A percentile compares a stretch with the other conserved stretches of the same genome.
Evolutionary conservation across 1,284 basidiomycete genomes (phyloP).

Genomic region (Ganoderma resinaceum): DNA sequence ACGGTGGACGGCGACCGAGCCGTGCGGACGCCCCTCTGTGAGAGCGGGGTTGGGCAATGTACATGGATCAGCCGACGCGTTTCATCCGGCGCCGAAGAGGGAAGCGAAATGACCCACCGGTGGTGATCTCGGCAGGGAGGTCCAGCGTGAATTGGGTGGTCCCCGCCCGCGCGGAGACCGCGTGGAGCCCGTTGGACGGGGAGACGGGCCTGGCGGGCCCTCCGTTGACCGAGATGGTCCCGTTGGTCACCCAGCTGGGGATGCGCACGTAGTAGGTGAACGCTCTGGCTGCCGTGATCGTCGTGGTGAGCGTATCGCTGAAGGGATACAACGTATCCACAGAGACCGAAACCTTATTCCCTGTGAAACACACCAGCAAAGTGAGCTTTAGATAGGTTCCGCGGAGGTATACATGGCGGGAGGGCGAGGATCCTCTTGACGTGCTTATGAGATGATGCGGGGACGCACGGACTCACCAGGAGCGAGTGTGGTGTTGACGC

Average conservation of each 20-base stretch:
- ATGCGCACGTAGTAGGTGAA: slow-evolving; percentile 65
- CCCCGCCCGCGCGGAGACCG: slow-evolving; percentile 50
- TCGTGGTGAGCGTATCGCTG: slow-evolving; percentile 57
- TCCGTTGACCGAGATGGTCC: slow-evolving; percentile 57
- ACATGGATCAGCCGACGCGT: not conserved
- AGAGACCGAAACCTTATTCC: slow-evolving; percentile 51
- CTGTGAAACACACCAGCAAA: slow-evolving; percentile 34
- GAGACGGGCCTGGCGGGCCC: slow-evolving; percentile 43
- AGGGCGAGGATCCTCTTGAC: not conserved
- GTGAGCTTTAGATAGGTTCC: not conserved
- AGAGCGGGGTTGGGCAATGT: not conserved
- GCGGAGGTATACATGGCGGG: not conserved
- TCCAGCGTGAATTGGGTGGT: slow-evolving; percentile 54
- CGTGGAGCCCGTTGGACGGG: slow-evolving; percentile 55
- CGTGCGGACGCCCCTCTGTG: slow-evolving; percentile 57
- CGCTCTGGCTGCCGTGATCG: slow-evolving; percentile 52
- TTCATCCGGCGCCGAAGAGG: not conserved
- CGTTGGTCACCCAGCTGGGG: slow-evolving; percentile 59
- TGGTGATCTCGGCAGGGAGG: slow-evolving; percentile 55
- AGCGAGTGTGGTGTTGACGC: slow-evolving; percentile 51
- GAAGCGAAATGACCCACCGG: slow-evolving; percentile 42
- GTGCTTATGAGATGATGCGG: not conserved
- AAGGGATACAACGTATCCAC: slow-evolving; percentile 68
- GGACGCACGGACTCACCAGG: slow-evolving; percentile 40
- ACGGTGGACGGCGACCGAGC: slow-evolving; percentile 61